Conservation (phyloP, 495 filamentous ascomycete genomes). For the Podospora fimiseda region DNA sequence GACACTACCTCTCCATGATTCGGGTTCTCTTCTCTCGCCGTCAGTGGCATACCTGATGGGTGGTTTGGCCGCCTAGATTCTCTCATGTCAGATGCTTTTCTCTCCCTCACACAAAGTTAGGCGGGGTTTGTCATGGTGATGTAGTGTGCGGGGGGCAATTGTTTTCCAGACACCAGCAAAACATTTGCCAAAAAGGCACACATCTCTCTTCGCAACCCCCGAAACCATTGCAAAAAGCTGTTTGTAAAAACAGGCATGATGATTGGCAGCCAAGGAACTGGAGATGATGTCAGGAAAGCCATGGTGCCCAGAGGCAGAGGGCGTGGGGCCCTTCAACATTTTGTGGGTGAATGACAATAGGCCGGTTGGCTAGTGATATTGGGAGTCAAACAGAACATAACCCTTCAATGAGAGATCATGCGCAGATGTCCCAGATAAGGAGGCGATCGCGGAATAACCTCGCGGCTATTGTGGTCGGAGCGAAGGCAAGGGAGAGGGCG, state of each 20-base stretch:
- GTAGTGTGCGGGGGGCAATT: constrained; percentile 1
- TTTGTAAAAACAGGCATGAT: not conserved
- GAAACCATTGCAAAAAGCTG: not conserved
- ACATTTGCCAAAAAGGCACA: not conserved
- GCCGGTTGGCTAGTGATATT: too few relatives aligned
- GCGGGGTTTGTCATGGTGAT: constrained; percentile 11
- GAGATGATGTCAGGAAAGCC: not conserved
- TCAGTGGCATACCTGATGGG: constrained; percentile 42
- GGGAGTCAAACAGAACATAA: not conserved
- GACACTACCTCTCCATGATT: constrained; percentile 16
- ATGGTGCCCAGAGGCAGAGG: not conserved
- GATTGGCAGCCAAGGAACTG: not conserved
- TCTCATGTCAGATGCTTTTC: constrained; percentile 39
- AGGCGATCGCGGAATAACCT: constrained; percentile 4
- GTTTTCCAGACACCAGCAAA: not conserved
- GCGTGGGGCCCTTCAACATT: not conserved
- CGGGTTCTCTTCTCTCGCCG: constrained; percentile 20
- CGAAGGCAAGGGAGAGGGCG: constrained; percentile 18
- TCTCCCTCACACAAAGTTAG: constrained; percentile 23
- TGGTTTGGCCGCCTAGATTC: constrained; percentile 42
- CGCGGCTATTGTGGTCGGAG: constrained; percentile 13
- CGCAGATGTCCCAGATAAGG: not conserved
- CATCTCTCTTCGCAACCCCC: not conserved
- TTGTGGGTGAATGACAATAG: too few relatives aligned
- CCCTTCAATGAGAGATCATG: not conserved